Evolutionary conservation across 2,329 filamentous ascomycete genomes (phyloP).

Genomic region (Lecanicillium sp.): DNA sequence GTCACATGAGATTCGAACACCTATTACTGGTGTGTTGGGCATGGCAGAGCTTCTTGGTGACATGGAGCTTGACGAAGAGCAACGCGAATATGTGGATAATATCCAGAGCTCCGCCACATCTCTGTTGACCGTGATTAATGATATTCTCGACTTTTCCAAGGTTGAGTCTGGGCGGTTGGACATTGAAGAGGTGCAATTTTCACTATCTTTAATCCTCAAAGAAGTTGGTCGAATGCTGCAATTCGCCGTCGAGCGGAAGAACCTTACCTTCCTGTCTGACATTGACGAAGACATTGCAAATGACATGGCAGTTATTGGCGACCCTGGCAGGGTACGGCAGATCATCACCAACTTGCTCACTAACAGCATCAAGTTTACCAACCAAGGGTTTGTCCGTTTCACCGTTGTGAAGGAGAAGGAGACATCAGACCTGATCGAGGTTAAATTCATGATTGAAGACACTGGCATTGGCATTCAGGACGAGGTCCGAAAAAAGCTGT

Average conservation of each 20-base stretch:
- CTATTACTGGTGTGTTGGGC: conserved; percentile 72
- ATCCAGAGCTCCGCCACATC: conserved; percentile 75
- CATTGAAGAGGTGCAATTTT: conserved; percentile 76
- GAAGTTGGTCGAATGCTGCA: conserved; percentile 84
- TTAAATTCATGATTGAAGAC: conserved; percentile 68
- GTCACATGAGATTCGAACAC: conserved; percentile 73
- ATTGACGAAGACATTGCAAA: conserved; percentile 55
- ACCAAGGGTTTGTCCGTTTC: conserved; percentile 60
- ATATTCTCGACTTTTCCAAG: conserved; percentile 86
- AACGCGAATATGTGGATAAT: conserved; percentile 67
- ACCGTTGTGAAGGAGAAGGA: conserved; percentile 57
- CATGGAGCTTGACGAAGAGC: conserved; percentile 60
- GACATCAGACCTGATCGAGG: conserved; percentile 54
- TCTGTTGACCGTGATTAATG: conserved; percentile 80
- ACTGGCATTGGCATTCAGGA: conserved; percentile 78
- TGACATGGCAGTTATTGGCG: conserved; percentile 75
- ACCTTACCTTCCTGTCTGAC: conserved; percentile 61
- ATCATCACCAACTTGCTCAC: conserved; percentile 75
- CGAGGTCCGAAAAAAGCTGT: conserved; percentile 63
- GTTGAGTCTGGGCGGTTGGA: conserved; percentile 71
- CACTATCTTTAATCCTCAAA: conserved; percentile 61
- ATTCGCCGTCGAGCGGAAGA: conserved; percentile 75
- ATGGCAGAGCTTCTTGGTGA: conserved; percentile 71
- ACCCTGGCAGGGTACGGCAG: conserved; percentile 75
- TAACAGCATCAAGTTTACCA: conserved; percentile 70